Evolutionary conservation across 2,329 filamentous ascomycete species (phyloP), one percentile per base, ranked within the genome.

Genomic region (Hymenotorrendiella dingleyae): DNA sequence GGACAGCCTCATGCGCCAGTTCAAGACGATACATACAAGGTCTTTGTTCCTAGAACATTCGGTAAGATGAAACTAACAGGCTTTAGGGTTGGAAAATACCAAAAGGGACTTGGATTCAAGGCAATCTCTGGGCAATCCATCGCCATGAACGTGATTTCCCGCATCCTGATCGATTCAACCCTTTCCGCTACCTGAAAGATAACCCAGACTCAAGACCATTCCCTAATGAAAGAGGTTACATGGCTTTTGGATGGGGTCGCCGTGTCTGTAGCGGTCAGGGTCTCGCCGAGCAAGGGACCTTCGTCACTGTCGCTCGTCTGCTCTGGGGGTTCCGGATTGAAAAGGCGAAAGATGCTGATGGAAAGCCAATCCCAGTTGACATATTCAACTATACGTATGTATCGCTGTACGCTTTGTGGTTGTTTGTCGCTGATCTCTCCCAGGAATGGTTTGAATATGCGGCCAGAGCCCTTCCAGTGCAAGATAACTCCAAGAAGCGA

Each of bases 161-260:
- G 5, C 50, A 70, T 30, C 67, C 70, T 1, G 63, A 67, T 27
- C 49, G 47, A 4, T 74, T 74, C 54, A 61, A 70, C 26, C 71
- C 71, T 0, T 63, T 68, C 37, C 59, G 71, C 12, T 74, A 67
- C 48, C 43, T 60, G 3, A 17, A 54, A 56, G 17, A 56, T 61
- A 40, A 61, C 60, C 57, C 60, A 55, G 43, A 46, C 3, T 47
- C 36, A 16, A 66, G 67, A 20, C 60, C 57, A 16, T 71, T 77
- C 55, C 78, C 79, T 14, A 80, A 74, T 59, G 72, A 82, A 57
- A 75, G 76, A 50, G 72, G 72, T 28, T 79, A 69, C 6, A 67
- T 69, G 37, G 43, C 43, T 2, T 73, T 77, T 54, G 73, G 74
- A 4, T 78, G 71, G 55, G 74, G 74, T 2, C 64, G 73, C 11